phyloP scores from a whole-genome alignment of 371 early-diverging fungal genomes.

The Dentiscutata heterogama region DNA sequence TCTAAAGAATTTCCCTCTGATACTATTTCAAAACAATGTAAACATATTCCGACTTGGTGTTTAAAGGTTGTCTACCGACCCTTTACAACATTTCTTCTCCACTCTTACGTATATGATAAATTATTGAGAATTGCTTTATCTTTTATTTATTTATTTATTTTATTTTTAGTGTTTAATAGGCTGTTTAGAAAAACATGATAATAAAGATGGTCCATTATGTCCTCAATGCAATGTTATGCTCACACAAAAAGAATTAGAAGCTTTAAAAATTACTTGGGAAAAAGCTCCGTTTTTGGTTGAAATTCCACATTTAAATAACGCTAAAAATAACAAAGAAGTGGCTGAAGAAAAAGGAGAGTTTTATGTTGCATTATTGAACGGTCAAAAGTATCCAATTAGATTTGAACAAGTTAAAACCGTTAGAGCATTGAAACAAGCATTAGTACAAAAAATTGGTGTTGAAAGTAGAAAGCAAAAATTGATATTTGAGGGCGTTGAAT shows the following conservation, averaged over 20 bases:
- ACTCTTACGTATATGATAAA: neutral
- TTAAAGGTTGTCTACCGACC: slow-evolving; percentile 3
- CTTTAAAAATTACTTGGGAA: slow-evolving; percentile 2
- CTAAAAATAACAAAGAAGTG: neutral
- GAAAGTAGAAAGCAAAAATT: slow-evolving; percentile 38
- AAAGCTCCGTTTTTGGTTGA: slow-evolving; percentile 20
- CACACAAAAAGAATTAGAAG: neutral
- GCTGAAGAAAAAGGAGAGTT: neutral
- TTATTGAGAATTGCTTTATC: no score
- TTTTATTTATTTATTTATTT: neutral
- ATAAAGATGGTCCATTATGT: neutral
- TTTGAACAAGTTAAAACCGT: slow-evolving; percentile 19
- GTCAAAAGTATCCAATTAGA: slow-evolving; percentile 11
- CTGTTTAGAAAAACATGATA: neutral
- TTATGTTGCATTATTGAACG: slow-evolving; percentile 40
- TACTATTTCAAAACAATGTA: slow-evolving; percentile 15
- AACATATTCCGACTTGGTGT: slow-evolving; percentile 38
- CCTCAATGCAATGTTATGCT: slow-evolving; percentile 13
- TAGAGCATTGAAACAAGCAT: neutral
- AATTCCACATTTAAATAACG: neutral
- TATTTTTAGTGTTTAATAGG: slow-evolving; percentile 26
- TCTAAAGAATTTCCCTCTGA: slow-evolving; percentile 42
- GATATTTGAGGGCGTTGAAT: slow-evolving; percentile 35
- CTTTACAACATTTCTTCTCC: neutral
- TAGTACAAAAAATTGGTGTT: slow-evolving; percentile 11